Percentiles rank a stretch among this genome's conserved stretches.
Evolutionary conservation across 768 basidiomycete genomes (phyloP).

Genomic region (Cyathus striatus): DNA sequence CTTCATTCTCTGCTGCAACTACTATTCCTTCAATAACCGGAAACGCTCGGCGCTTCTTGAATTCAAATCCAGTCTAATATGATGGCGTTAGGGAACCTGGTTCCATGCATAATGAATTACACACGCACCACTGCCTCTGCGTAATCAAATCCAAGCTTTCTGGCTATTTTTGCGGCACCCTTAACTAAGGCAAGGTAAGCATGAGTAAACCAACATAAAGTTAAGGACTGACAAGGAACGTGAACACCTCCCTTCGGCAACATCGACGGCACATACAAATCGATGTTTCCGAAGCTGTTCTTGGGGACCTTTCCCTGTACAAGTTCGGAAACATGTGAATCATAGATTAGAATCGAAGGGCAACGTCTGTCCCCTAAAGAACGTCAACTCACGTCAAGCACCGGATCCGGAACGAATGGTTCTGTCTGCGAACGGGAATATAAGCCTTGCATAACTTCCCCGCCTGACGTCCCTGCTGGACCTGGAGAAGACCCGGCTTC

Average conservation of each 20-base stretch:
- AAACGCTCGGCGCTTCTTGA: constrained; percentile 85
- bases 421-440: constrained; percentile 87
- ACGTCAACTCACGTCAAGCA: constrained; percentile 67
- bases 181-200: constrained; percentile 47
- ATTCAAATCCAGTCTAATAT: constrained; percentile 88
- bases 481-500: constrained; percentile 29
- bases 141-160: constrained; percentile 80
- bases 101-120: background rate
- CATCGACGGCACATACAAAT: constrained; percentile 94
- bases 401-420: constrained; percentile 69
- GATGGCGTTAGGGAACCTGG: constrained; percentile 3
- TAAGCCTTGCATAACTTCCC: constrained; percentile 78
- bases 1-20: constrained; percentile 76
- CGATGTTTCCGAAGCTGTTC: constrained; percentile 96
- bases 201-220: background rate
- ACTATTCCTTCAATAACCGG: constrained; percentile 87
- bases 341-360: background rate
- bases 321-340: background rate
- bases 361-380: background rate
- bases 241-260: constrained; percentile 83
- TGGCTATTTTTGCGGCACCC: constrained; percentile 84
- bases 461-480: constrained; percentile 15
- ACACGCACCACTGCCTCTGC: constrained; percentile 91
- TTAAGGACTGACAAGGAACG: constrained; percentile 72
- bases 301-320: constrained; percentile 85